Evolutionary conservation across 2,329 filamentous ascomycete species (phyloP).

Genomic region (Cladophialophora yegresii): DNA sequence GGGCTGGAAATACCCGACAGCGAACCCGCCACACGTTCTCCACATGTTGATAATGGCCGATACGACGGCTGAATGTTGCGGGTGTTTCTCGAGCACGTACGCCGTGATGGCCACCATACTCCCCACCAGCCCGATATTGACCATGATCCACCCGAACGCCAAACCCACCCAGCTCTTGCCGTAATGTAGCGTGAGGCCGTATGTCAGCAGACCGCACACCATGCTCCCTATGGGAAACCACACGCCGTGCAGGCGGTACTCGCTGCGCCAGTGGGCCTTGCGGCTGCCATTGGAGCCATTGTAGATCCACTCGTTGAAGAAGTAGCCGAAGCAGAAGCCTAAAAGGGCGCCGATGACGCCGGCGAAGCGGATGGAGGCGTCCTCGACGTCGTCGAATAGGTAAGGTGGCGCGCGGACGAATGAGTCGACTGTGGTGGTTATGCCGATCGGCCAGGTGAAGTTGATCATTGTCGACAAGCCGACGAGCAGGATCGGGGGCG

Average conservation of each 20-base stretch:
- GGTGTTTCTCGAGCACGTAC: conserved; percentile 44
- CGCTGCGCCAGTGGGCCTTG: conserved; percentile 38
- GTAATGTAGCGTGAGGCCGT: conserved; percentile 43
- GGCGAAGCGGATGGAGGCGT: conserved; percentile 45
- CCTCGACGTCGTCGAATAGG: conserved; percentile 41
- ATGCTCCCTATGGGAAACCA: conserved; percentile 42
- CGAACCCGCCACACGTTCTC: conserved; percentile 45
- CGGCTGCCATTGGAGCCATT: conserved; percentile 27
- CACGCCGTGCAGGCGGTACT: conserved; percentile 44
- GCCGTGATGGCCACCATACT: conserved; percentile 44
- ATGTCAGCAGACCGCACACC: conserved; percentile 38
- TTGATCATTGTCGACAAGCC: conserved; percentile 42
- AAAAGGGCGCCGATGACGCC: conserved; percentile 41
- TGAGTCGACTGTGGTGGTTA: conserved; percentile 43
- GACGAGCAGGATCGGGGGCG: conserved; percentile 16
- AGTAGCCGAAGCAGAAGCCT: conserved; percentile 42
- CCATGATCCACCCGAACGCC: conserved; percentile 45
- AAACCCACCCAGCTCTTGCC: conserved; percentile 44
- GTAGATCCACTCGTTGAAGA: conserved; percentile 44
- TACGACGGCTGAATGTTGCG: conserved; percentile 41
- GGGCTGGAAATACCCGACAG: conserved; percentile 45
- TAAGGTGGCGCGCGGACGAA: conserved; percentile 43
- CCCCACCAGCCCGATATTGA: conserved; percentile 43
- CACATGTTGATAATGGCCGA: conserved; percentile 45
- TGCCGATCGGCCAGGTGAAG: conserved; percentile 46